Evolutionary conservation across 352 stramenopile species (phyloP), one percentile per base, ranked within the genome.

Genomic region (Phytopythium kandeliae): DNA sequence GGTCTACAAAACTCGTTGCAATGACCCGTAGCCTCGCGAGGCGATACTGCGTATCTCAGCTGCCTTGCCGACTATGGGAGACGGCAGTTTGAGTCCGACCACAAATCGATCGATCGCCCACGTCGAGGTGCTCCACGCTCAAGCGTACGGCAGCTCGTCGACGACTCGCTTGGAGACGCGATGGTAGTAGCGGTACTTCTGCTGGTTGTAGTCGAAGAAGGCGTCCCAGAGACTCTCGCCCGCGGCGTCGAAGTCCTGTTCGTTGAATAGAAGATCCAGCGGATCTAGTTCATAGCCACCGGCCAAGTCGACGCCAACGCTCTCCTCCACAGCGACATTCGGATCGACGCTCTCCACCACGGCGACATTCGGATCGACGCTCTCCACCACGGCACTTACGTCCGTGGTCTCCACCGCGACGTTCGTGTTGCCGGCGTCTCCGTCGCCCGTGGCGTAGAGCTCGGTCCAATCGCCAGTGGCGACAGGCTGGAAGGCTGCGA

Each of bases 111-210:
- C n/a, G n/a, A n/a, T n/a, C n/a, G n/a, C n/a, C n/a, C n/a, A n/a
- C n/a, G n/a, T n/a, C n/a, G n/a, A n/a, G n/a, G n/a, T n/a, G n/a
- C 12, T 11, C 8, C 28, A 15, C 12, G 8, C 9, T 41, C 31
- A 41, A 17, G 15, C 1, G 8, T 7, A 33, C 8, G 30, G 45
- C 21, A 41, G 22, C 21, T 43, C 31, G 33, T 52, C 46, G 19
- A 77, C 64, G 24, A 90, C 77, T 13, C 76, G 68, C 36, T 90
- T 88, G 16, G 79, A 76, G 16, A 87, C 58, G 13, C 72, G 71
- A 44, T 90, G 76, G 48, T 80, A 88, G 55, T 86, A 83, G 21
- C 76, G 71, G 33, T 86, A 78, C 30, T 80, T 65, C 35, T 65
- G 59, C 36, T 65, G 67, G 4, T 44, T 53, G 42, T 86, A 83